Conservation (phyloP, 179 eudicot species). For the Camellia oleifera region DNA sequence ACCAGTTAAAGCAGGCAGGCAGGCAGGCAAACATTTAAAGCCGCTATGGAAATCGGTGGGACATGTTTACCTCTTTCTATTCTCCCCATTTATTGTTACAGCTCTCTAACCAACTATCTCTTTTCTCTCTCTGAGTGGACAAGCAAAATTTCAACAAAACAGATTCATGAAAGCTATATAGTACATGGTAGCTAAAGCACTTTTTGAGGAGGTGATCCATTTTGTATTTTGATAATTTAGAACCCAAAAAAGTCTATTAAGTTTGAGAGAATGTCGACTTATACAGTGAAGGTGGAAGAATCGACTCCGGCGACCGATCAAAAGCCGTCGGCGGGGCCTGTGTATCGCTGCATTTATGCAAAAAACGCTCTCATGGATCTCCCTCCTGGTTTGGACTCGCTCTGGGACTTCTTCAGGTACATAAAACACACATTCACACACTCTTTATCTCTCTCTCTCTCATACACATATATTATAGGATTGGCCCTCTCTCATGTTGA, state of each 20-base stretch:
- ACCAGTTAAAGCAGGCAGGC: not conserved
- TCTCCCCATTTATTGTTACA: not conserved
- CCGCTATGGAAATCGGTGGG: constrained; percentile 1
- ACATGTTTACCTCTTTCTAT: not conserved
- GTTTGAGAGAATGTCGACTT: constrained; percentile 23
- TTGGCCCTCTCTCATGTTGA: too few relatives aligned
- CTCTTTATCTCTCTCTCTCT: too few relatives aligned
- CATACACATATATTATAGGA: too few relatives aligned
- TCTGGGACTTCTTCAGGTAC: constrained; percentile 83
- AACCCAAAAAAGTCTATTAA: not conserved
- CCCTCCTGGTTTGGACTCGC: constrained; percentile 42
- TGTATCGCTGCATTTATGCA: constrained; percentile 63
- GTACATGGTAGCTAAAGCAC: not conserved
- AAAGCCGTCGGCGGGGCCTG: constrained; percentile 69
- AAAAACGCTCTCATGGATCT: constrained; percentile 59
- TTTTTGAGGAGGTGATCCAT: not conserved
- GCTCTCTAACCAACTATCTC: not conserved
- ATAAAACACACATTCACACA: not conserved
- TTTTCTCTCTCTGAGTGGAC: not conserved
- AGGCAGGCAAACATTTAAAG: not conserved
- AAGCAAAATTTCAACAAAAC: too few relatives aligned
- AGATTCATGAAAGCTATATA: too few relatives aligned
- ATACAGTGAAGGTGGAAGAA: constrained; percentile 59
- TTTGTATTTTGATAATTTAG: not conserved
- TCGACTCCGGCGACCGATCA: constrained; percentile 34